Percentiles rank a stretch among this genome's conserved stretches.
phyloP scores from a whole-genome alignment of 495 filamentous ascomycete species.

The Penicillium coprophilum region DNA sequence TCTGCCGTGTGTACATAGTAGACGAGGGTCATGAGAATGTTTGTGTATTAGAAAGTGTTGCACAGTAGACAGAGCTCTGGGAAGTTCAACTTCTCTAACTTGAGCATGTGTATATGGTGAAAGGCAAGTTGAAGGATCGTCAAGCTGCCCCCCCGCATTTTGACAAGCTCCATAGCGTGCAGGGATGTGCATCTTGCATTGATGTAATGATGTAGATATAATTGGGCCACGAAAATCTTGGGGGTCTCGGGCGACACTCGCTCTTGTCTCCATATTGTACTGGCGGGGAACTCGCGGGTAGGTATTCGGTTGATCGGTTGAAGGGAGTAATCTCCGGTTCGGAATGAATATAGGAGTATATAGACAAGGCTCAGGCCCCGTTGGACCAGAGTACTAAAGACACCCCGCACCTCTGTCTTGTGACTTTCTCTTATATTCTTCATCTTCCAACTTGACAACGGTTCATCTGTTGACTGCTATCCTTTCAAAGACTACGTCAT shows the following conservation, averaged over 20 bases:
- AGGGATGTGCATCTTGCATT: conserved; percentile 1
- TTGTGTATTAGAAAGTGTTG: background rate
- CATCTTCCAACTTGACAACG: background rate
- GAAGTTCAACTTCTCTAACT: background rate
- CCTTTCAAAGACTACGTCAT: conserved; percentile 19
- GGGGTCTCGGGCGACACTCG: background rate
- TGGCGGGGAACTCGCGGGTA: conserved; percentile 13
- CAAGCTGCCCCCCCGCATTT: conserved; percentile 14
- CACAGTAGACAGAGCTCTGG: background rate
- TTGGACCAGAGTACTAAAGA: conserved; percentile 2
- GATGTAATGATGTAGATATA: background rate
- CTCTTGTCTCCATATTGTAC: background rate
- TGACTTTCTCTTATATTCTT: conserved; percentile 11
- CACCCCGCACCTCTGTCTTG: conserved; percentile 17
- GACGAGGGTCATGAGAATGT: background rate
- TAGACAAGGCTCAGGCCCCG: conserved; percentile 11
- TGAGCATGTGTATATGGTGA: background rate
- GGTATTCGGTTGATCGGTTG: conserved; percentile 12
- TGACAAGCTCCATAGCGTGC: conserved; percentile 8
- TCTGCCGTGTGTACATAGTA: background rate
- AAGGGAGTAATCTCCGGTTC: conserved; percentile 10
- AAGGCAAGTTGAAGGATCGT: background rate
- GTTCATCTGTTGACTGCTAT: background rate
- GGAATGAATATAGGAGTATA: conserved; percentile 13
- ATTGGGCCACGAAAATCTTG: conserved; percentile 2